Conservation (phyloP, 768 basidiomycete genomes). For the Termitomyces sp. region DNA sequence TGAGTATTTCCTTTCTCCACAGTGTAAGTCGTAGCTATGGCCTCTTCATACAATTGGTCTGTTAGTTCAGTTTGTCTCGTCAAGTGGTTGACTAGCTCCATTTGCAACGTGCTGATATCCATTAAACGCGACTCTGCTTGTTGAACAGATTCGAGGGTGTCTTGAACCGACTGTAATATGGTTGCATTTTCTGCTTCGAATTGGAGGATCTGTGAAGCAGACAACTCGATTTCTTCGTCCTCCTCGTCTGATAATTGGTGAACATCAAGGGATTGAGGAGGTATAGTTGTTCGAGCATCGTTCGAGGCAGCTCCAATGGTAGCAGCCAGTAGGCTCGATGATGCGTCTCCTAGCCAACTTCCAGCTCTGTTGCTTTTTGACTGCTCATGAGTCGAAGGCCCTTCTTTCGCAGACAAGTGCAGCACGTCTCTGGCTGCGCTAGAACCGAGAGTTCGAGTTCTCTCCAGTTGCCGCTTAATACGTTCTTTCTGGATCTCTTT, state of each 20-base stretch:
- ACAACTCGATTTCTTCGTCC: slow-evolving; percentile 78
- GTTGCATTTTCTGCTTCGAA: slow-evolving; percentile 91
- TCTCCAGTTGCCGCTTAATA: slow-evolving; percentile 80
- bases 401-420: slow-evolving; percentile 30
- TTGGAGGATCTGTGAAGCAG: slow-evolving; percentile 82
- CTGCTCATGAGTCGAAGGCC: slow-evolving; percentile 15
- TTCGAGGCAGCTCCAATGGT: slow-evolving; percentile 48
- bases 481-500: slow-evolving; percentile 94
- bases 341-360: slow-evolving; percentile 59
- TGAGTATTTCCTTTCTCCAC: slow-evolving; percentile 90
- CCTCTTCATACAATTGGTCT: slow-evolving; percentile 93
- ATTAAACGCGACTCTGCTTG: slow-evolving; percentile 87
- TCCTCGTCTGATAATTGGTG: slow-evolving; percentile 50
- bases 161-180: slow-evolving; percentile 78
- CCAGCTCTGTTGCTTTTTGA: slow-evolving; percentile 23
- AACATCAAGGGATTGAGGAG: slow-evolving; percentile 14
- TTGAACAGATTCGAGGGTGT: slow-evolving; percentile 83
- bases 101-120: slow-evolving; percentile 91
- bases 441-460: slow-evolving; percentile 77
- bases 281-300: slow-evolving; percentile 20
- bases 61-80: slow-evolving; percentile 88
- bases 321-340: slow-evolving; percentile 52
- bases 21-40: slow-evolving; percentile 77
- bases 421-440: slow-evolving; percentile 63
- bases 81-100: slow-evolving; percentile 85